Conservation (phyloP, 805 yeast genomes). For the Yarrowia keelungensis region DNA sequence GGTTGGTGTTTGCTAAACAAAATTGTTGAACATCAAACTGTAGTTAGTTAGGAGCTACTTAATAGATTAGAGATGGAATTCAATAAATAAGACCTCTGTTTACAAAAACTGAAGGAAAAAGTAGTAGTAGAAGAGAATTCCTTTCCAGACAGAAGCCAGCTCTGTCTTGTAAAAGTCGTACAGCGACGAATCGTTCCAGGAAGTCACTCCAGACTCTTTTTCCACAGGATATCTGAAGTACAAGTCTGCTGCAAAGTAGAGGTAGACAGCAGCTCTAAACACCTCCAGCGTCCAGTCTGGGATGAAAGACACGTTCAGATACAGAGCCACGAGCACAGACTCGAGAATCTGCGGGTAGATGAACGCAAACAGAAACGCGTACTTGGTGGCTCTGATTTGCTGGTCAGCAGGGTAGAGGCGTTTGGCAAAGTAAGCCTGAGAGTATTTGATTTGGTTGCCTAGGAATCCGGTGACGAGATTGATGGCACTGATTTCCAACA, state of each 20-base stretch:
- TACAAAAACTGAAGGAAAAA: conserved; percentile 13
- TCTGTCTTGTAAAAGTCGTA: conserved; percentile 12
- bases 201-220: background rate
- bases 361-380: conserved; percentile 12
- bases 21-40: too few relatives aligned
- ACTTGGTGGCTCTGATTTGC: conserved; percentile 3
- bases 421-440: conserved; percentile 25
- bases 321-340: conserved; percentile 5
- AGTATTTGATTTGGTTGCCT: conserved; percentile 23
- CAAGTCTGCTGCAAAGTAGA: conserved; percentile 15
- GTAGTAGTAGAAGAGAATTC: conserved; percentile 7
- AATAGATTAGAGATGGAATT: background rate
- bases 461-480: background rate
- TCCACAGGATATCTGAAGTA: background rate
- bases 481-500: conserved; percentile 1
- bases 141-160: conserved; percentile 18
- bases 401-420: conserved; percentile 4
- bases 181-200: conserved; percentile 1
- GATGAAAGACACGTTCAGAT: background rate
- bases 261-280: conserved; percentile 7
- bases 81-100: background rate
- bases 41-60: too few relatives aligned
- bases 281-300: conserved; percentile 15
- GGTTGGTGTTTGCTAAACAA: background rate
- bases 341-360: conserved; percentile 13